phyloP scores from a whole-genome alignment of 2,329 filamentous ascomycete species.

The Fusarium foetens region DNA sequence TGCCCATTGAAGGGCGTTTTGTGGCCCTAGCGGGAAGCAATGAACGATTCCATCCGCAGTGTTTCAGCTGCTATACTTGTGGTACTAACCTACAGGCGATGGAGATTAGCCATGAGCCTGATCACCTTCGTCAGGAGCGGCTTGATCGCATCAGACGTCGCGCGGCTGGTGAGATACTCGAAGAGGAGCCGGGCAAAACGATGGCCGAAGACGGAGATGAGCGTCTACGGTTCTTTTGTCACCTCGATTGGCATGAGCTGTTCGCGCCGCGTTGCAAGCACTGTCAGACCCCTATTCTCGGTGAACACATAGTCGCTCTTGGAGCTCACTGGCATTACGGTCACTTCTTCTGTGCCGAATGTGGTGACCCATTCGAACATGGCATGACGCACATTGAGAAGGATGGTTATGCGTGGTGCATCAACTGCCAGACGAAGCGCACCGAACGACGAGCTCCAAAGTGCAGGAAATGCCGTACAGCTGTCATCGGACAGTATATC shows the following conservation, averaged over 20 bases:
- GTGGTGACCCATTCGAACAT: conserved; percentile 89
- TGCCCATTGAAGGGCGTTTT: conserved; percentile 89
- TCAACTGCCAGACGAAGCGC: conserved; percentile 89
- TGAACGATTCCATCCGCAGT: conserved; percentile 89
- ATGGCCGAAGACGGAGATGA: conserved; percentile 78
- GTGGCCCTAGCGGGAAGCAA: conserved; percentile 79
- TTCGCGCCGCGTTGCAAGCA: conserved; percentile 94
- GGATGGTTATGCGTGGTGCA: conserved; percentile 97
- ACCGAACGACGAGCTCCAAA: conserved; percentile 89
- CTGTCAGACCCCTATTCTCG: conserved; percentile 95
- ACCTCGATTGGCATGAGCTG: conserved; percentile 97
- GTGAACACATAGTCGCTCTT: conserved; percentile 92
- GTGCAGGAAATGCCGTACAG: conserved; percentile 84
- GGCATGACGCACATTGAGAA: conserved; percentile 85
- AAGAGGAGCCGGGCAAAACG: conserved; percentile 71
- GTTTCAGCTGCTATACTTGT: conserved; percentile 90
- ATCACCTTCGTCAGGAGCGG: conserved; percentile 74
- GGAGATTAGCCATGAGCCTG: conserved; percentile 94
- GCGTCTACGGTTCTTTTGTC: conserved; percentile 88
- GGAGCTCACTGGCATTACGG: conserved; percentile 97
- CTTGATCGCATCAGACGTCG: conserved; percentile 77
- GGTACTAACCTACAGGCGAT: conserved; percentile 90
- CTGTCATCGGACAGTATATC: conserved; percentile 90
- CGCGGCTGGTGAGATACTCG: conserved; percentile 65
- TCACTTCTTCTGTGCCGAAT: conserved; percentile 99